phyloP scores from a whole-genome alignment of 2,329 filamentous ascomycete genomes.

The Trichophyton verrucosum region DNA sequence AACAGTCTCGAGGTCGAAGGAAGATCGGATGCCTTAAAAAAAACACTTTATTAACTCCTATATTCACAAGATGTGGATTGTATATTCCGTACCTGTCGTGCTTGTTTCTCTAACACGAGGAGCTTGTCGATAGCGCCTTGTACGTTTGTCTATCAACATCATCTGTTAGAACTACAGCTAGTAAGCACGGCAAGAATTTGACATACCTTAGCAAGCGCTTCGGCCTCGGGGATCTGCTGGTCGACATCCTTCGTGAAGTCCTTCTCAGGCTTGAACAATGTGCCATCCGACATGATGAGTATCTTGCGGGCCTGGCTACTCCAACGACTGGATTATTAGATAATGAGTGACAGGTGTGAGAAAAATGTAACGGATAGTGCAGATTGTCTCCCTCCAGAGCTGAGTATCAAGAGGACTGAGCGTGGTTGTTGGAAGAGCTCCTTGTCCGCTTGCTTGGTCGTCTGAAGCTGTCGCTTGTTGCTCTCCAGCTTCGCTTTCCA shows the following conservation, averaged over 20 bases:
- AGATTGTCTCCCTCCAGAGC: not conserved
- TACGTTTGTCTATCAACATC: conserved; percentile 45
- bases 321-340: not conserved
- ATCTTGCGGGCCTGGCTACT: not conserved
- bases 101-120: conserved; percentile 83
- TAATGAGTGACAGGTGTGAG: not conserved
- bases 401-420: not conserved
- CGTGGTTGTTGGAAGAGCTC: not conserved
- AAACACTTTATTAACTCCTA: not conserved
- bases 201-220: conserved; percentile 72
- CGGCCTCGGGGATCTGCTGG: conserved; percentile 76
- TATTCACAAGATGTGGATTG: not conserved
- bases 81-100: conserved; percentile 60
- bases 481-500: not conserved
- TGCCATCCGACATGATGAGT: conserved; percentile 62
- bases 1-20: conserved; percentile 85
- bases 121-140: conserved; percentile 90
- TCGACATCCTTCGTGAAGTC: conserved; percentile 97
- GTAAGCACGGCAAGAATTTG: not conserved
- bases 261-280: conserved; percentile 84
- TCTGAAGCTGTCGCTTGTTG: not conserved
- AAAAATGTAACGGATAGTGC: not conserved
- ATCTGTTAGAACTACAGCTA: conserved; percentile 10
- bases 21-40: conserved; percentile 71
- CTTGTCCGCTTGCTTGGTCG: not conserved